Evolutionary conservation across 257 asterid species (phyloP).

Genomic region (Przewalskia tangutica): DNA sequence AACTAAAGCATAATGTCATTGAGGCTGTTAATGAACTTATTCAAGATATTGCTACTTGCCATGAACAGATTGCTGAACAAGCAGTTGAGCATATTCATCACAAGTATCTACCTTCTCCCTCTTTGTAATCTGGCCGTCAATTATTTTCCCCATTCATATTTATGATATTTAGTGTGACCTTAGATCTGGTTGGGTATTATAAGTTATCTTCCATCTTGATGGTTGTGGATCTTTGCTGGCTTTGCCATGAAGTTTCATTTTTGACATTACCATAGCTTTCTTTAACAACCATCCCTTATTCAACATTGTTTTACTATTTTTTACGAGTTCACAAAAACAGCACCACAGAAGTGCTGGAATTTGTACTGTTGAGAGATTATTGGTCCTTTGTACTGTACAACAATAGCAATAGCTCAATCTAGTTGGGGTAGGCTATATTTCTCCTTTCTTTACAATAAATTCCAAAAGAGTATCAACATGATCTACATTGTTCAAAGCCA

Average conservation of each 20-base stretch:
- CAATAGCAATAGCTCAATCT: neutral
- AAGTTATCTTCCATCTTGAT: neutral
- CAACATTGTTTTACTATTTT: neutral
- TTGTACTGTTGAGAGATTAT: neutral
- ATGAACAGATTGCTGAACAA: slow-evolving; percentile 93
- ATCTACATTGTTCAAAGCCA: neutral
- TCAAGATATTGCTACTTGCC: slow-evolving; percentile 89
- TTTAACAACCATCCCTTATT: neutral
- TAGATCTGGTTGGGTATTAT: neutral
- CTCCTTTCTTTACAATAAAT: neutral
- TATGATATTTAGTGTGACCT: neutral
- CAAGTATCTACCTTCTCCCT: slow-evolving; percentile 43
- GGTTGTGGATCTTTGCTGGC: neutral
- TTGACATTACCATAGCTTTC: neutral
- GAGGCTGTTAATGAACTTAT: slow-evolving; percentile 95
- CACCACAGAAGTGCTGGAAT: neutral
- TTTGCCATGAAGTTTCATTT: neutral
- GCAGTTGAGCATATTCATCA: slow-evolving; percentile 99
- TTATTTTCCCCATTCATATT: neutral
- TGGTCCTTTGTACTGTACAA: neutral
- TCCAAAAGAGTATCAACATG: neutral
- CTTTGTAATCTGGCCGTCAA: neutral
- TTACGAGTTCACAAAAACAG: neutral
- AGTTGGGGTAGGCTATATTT: neutral
- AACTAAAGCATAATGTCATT: slow-evolving; percentile 90